These are phyloP conservation scores for Solanum tarapatanum DNA, from an alignment of 257 asterid species.

Conservation along the genomic window DNA sequence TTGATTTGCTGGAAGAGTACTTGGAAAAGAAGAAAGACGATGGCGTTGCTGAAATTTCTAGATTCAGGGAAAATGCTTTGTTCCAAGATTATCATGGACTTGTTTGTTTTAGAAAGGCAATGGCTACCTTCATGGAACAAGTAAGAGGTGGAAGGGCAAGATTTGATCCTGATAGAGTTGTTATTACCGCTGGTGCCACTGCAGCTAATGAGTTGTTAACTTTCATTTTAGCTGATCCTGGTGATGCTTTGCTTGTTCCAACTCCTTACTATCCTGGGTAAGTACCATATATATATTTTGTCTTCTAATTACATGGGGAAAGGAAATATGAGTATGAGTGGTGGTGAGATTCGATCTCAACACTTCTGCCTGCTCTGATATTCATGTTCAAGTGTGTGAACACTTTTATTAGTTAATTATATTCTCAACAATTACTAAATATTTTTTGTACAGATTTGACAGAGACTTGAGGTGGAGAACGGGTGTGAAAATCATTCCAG, in stretches of 20 bases:
- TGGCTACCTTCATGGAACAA: slow-evolving; percentile 84
- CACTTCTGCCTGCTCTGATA: too few species aligned
- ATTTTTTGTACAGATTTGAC: slow-evolving; percentile 20
- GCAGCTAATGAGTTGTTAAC: slow-evolving; percentile 78
- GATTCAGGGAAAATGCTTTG: slow-evolving; percentile 71
- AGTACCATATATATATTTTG: neutral
- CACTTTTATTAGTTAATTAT: too few species aligned
- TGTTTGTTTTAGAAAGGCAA: slow-evolving; percentile 65
- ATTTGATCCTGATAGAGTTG: slow-evolving; percentile 63
- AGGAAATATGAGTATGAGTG: too few species aligned
- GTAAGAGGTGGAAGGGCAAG: slow-evolving; percentile 67
- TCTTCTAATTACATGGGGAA: neutral
- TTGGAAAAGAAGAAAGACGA: slow-evolving; percentile 34
- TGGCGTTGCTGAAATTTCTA: slow-evolving; percentile 9
- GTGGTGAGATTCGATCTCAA: too few species aligned
- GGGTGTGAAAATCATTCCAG: slow-evolving; percentile 28
- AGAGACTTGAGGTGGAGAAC: slow-evolving; percentile 46
- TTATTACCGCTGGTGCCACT: slow-evolving; percentile 85
- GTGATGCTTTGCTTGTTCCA: slow-evolving; percentile 77
- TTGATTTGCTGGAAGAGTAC: slow-evolving; percentile 65
- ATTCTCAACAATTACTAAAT: too few species aligned
- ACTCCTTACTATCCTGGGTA: slow-evolving; percentile 98
- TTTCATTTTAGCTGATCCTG: slow-evolving; percentile 71
- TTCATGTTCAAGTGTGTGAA: too few species aligned
- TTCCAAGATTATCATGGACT: slow-evolving; percentile 96